phyloP scores from a whole-genome alignment of 345 rosid genomes.

The Arabidopsis thaliana region DNA sequence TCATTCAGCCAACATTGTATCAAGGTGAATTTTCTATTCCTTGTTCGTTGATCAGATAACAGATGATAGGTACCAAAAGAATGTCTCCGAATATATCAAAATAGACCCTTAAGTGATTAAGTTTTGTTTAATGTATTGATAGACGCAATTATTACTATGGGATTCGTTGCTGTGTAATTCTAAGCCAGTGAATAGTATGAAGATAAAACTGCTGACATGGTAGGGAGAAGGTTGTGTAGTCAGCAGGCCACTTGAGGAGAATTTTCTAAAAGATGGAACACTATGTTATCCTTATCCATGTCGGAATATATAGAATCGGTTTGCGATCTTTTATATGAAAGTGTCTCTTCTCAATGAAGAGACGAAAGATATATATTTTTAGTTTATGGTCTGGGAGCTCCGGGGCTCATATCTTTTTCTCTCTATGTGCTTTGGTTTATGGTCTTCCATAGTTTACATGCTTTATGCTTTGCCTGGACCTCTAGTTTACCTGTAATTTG shows the following conservation, averaged over 20 bases:
- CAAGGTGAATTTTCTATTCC: conserved; percentile 64
- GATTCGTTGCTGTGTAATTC: conserved; percentile 35
- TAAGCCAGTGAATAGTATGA: conserved; percentile 29
- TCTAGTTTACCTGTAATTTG: conserved; percentile 7
- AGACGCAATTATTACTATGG: conserved; percentile 35
- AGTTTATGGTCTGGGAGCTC: not conserved
- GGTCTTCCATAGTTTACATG: not conserved
- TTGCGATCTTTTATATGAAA: not conserved
- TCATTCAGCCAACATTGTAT: conserved; percentile 97
- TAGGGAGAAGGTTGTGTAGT: conserved; percentile 31
- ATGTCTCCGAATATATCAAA: conserved; percentile 1
- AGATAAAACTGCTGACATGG: conserved; percentile 29
- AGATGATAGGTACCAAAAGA: conserved; percentile 10
- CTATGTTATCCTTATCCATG: conserved; percentile 3
- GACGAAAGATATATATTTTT: not conserved
- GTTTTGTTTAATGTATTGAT: conserved; percentile 34
- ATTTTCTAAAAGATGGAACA: conserved; percentile 19
- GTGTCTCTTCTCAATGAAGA: not conserved
- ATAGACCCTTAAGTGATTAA: conserved; percentile 9
- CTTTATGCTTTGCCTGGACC: conserved; percentile 29
- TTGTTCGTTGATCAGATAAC: conserved; percentile 21
- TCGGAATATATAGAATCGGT: not conserved
- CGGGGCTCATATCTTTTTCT: not conserved
- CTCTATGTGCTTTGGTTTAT: conserved; percentile 22
- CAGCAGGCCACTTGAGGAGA: conserved; percentile 2